These are phyloP conservation scores for Tephrocybe rancida DNA, from an alignment of 768 basidiomycete genomes.

Conservation along the genomic window DNA sequence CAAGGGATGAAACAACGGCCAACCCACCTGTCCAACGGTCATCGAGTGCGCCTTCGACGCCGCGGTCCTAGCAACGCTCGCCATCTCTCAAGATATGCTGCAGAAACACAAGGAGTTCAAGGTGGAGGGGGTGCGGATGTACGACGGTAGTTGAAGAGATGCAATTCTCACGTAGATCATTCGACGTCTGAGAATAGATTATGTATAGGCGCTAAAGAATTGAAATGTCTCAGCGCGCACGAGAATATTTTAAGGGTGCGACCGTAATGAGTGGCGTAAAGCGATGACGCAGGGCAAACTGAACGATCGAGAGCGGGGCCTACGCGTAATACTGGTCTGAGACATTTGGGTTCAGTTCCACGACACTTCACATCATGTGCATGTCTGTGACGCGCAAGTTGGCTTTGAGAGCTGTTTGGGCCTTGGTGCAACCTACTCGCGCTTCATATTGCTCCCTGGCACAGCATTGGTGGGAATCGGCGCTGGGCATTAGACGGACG, in stretches of 20 bases:
- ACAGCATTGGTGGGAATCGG: not conserved
- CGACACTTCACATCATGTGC: slow-evolving; percentile 13
- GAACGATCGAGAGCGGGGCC: not conserved
- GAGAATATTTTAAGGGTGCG: not conserved
- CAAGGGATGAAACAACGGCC: not conserved
- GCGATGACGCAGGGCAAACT: slow-evolving; percentile 4
- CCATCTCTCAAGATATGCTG: not conserved
- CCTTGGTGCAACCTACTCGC: not conserved
- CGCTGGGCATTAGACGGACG: not conserved
- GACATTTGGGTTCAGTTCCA: not conserved
- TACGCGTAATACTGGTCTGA: not conserved
- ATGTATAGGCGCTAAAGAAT: slow-evolving; percentile 1
- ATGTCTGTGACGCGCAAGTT: not conserved
- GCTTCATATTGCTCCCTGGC: not conserved
- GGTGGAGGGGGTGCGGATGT: not conserved
- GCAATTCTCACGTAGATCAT: not conserved
- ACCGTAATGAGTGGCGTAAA: not conserved
- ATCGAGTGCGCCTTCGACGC: not conserved
- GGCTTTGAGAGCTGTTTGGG: too few relatives aligned
- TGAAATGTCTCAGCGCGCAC: slow-evolving; percentile 1
- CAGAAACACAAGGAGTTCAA: not conserved
- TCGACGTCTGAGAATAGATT: not conserved
- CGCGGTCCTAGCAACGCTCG: not conserved
- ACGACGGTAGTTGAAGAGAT: not conserved
- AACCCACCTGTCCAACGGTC: slow-evolving; percentile 13